A percentile compares a stretch with the other conserved stretches of the same genome.
Evolutionary conservation across 73 alveolate species (phyloP).

Genomic region (Symbiodinium natans): DNA sequence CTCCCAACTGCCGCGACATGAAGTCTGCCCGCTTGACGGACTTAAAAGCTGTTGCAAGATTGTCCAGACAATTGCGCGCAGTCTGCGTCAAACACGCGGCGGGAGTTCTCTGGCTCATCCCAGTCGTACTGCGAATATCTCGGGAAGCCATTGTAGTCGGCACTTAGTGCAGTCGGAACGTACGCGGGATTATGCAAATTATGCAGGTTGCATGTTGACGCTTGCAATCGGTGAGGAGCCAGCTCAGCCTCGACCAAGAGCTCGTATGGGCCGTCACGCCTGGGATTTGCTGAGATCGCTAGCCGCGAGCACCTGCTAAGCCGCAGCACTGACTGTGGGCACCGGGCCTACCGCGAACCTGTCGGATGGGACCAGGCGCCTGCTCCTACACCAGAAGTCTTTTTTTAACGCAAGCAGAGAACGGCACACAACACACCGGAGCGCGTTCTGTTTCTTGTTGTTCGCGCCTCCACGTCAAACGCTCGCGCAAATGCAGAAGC

Average conservation of each 20-base stretch:
- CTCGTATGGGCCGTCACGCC: constrained; percentile 65
- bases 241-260: constrained; percentile 39
- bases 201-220: not conserved
- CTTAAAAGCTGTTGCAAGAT: not conserved
- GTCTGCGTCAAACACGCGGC: not conserved
- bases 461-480: constrained; percentile 62
- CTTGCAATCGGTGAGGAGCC: not conserved
- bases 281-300: not conserved
- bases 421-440: not conserved
- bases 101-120: constrained; percentile 86
- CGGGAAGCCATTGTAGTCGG: constrained; percentile 93
- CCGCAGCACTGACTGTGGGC: not conserved
- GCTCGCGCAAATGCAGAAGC: constrained; percentile 89
- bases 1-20: constrained; percentile 52
- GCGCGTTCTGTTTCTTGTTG: not conserved
- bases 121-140: constrained; percentile 90
- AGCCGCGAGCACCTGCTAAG: not conserved
- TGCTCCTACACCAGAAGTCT: constrained; percentile 56
- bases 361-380: constrained; percentile 46
- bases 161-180: not conserved
- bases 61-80: too few relatives aligned
- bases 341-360: constrained; percentile 60
- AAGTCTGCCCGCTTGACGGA: not conserved
- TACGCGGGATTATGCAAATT: too few relatives aligned
- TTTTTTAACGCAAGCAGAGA: not conserved